A percentile compares a stretch with the other conserved stretches of the same genome.
Evolutionary conservation across 192 early-diverging fungal genomes (phyloP).

Genomic region (Linnemannia schmuckeri): DNA sequence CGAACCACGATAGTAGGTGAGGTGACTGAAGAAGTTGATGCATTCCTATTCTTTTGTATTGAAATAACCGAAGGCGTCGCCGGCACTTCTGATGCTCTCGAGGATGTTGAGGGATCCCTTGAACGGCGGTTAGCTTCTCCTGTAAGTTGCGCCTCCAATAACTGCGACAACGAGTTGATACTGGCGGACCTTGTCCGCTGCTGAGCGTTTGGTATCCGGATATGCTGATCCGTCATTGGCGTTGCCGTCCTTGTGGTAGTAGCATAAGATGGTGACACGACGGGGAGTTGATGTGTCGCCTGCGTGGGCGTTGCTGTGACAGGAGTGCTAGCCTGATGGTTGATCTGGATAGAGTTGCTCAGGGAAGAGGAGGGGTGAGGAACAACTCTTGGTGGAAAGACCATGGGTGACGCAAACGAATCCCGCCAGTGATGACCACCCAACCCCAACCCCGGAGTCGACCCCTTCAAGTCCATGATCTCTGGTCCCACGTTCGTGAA

Average conservation of each 20-base stretch:
- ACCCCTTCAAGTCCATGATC: slow-evolving; percentile 45
- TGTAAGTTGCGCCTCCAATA: neutral
- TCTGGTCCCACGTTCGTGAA: slow-evolving; percentile 50
- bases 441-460: slow-evolving; percentile 16
- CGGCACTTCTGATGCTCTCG: neutral
- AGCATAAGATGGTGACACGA: neutral
- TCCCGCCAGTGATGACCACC: slow-evolving; percentile 2
- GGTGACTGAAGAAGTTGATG: neutral
- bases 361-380: neutral
- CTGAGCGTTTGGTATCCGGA: neutral
- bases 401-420: slow-evolving; percentile 27
- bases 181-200: neutral
- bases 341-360: slow-evolving; percentile 1
- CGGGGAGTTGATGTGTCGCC: neutral
- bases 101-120: neutral
- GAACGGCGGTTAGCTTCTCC: neutral
- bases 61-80: neutral
- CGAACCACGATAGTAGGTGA: slow-evolving; percentile 22
- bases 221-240: neutral
- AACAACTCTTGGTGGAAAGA: neutral
- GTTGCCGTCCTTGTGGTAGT: neutral
- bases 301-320: neutral
- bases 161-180: neutral
- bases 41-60: neutral
- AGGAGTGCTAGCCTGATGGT: neutral